Conservation (phyloP, 768 basidiomycete species). For the Tricholoma flavovirens region DNA sequence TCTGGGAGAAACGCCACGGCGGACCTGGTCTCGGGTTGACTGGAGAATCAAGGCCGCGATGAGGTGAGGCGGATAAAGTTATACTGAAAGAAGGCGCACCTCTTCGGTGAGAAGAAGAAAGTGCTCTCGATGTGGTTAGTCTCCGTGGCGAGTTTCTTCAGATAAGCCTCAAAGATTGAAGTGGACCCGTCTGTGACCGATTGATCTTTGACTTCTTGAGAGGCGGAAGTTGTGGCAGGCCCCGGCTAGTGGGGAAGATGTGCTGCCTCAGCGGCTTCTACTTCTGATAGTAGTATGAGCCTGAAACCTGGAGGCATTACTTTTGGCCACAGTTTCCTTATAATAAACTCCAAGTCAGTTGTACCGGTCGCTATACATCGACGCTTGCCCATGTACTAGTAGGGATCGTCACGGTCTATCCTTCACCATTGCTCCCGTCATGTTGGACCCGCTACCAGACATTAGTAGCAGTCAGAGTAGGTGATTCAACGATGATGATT, state of each 20-base stretch:
- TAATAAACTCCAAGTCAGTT: no score
- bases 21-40: conserved; percentile 18
- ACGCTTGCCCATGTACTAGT: no score
- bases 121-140: conserved; percentile 24
- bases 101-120: conserved; percentile 16
- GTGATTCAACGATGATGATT: no score
- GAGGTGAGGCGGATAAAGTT: neutral
- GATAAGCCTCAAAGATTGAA: conserved; percentile 13
- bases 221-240: conserved; percentile 16
- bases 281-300: conserved; percentile 14
- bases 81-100: conserved; percentile 11
- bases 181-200: conserved; percentile 9
- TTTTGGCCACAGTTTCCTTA: no score
- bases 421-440: no score
- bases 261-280: conserved; percentile 19
- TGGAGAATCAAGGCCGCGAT: conserved; percentile 4
- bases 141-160: conserved; percentile 21
- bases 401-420: no score
- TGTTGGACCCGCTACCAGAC: no score
- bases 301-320: no score
- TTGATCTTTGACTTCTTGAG: conserved; percentile 13
- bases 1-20: conserved; percentile 16
- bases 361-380: no score
- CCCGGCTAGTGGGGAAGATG: conserved; percentile 19
- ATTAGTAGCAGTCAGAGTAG: no score